phyloP scores from a whole-genome alignment of 1,284 basidiomycete species.

The Ceraceosorus bombacis region DNA sequence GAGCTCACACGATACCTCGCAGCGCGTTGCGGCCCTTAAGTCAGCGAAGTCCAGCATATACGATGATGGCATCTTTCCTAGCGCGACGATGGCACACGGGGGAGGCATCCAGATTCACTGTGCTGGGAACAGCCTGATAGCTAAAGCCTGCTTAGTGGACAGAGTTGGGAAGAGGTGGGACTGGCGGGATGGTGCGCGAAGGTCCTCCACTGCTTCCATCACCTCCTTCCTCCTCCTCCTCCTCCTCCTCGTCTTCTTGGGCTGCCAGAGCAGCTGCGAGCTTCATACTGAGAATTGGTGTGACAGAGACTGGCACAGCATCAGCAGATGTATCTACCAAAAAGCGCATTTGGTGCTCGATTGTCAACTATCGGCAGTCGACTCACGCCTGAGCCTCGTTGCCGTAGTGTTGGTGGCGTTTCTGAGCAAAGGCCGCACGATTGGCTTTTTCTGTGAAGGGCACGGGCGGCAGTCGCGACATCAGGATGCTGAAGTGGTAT shows the following conservation, averaged over 20 bases:
- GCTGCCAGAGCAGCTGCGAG: constrained; percentile 31
- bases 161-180: too few species aligned
- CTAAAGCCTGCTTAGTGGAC: too few species aligned
- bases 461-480: constrained; percentile 1
- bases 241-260: constrained; percentile 43
- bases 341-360: not conserved
- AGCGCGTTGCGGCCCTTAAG: too few species aligned
- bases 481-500: not conserved
- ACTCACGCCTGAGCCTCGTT: constrained; percentile 41
- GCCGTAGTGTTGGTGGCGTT: constrained; percentile 45
- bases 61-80: too few species aligned
- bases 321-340: not conserved
- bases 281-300: constrained; percentile 24
- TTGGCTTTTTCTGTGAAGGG: constrained; percentile 28
- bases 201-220: constrained; percentile 4
- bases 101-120: too few species aligned
- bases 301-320: not conserved
- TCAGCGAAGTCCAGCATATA: too few species aligned
- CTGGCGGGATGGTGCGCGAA: too few species aligned
- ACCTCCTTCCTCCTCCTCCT: constrained; percentile 27
- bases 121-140: too few species aligned
- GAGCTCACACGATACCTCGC: too few species aligned
- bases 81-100: too few species aligned
- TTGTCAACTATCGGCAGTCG: not conserved
- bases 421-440: constrained; percentile 40